Conservation (phyloP, 257 asterid species). For the Striga asiatica region DNA sequence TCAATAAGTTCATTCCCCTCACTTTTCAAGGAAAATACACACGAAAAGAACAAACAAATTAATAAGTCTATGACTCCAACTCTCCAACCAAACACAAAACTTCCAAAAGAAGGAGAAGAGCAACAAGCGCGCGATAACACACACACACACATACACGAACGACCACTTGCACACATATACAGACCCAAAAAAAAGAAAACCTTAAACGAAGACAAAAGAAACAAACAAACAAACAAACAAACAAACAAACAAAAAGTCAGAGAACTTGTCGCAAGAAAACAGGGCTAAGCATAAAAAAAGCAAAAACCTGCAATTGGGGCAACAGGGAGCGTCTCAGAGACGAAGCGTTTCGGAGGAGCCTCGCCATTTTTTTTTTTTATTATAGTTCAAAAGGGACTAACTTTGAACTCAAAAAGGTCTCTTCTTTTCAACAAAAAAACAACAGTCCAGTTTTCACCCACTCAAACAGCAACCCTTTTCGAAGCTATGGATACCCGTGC, state of each 20-base stretch:
- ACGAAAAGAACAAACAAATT: too few species aligned
- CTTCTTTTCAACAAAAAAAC: conserved; percentile 1
- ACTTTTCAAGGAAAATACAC: too few species aligned
- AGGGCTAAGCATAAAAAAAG: neutral
- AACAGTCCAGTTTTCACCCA: conserved; percentile 11
- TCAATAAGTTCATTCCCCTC: neutral
- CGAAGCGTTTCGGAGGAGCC: conserved; percentile 40
- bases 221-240: neutral
- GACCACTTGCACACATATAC: too few species aligned
- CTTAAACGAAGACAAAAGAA: too few species aligned
- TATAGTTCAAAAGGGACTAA: neutral
- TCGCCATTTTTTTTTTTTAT: conserved; percentile 39
- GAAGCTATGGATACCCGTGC: neutral
- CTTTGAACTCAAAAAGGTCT: neutral
- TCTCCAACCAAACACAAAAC: too few species aligned
- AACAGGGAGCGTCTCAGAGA: conserved; percentile 32
- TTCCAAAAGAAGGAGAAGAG: too few species aligned
- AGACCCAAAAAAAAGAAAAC: too few species aligned
- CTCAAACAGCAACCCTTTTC: conserved; percentile 12
- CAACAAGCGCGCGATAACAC: too few species aligned
- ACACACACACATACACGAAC: conserved; percentile 1
- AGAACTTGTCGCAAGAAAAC: neutral
- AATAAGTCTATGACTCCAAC: too few species aligned
- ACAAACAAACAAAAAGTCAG: neutral
- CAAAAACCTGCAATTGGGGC: conserved; percentile 27